phyloP scores from a whole-genome alignment of 2,329 filamentous ascomycete genomes.

The Phialophora chinensis region DNA sequence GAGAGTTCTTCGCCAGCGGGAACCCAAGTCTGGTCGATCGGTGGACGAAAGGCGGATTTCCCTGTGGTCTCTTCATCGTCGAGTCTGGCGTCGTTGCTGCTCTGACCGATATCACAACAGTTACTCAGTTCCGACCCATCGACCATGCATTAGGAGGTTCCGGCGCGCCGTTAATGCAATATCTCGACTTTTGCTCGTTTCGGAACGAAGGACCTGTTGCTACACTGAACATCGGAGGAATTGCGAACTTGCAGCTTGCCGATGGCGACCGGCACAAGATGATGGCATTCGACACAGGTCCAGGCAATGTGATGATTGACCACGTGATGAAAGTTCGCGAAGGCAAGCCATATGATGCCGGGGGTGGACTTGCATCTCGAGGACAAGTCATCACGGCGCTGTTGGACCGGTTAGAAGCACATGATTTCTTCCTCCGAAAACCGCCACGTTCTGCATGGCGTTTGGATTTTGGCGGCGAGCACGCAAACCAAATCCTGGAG shows the following conservation, averaged over 20 bases:
- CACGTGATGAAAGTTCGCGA: conserved; percentile 42
- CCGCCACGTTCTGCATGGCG: conserved; percentile 43
- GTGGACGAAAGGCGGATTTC: conserved; percentile 42
- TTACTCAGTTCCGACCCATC: conserved; percentile 43
- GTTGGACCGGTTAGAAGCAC: conserved; percentile 36
- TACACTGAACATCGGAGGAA: conserved; percentile 44
- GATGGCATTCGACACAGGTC: conserved; percentile 45
- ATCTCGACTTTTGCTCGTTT: conserved; percentile 44
- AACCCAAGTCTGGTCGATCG: conserved; percentile 40
- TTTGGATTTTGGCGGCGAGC: conserved; percentile 42
- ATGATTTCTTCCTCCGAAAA: conserved; percentile 41
- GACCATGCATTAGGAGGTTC: conserved; percentile 44
- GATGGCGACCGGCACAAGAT: conserved; percentile 42
- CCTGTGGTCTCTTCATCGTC: conserved; percentile 43
- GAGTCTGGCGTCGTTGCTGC: conserved; percentile 44
- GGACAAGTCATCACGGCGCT: conserved; percentile 38
- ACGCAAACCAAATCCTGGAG: conserved; percentile 39
- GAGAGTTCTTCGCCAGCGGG: conserved; percentile 35
- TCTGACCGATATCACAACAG: conserved; percentile 42
- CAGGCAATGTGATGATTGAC: conserved; percentile 45
- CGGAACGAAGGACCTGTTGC: conserved; percentile 39
- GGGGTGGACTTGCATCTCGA: conserved; percentile 41
- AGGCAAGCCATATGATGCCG: conserved; percentile 40
- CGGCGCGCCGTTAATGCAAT: conserved; percentile 44
- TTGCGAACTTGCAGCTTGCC: conserved; percentile 44